A percentile compares a stretch with the other conserved stretches of the same genome.
Evolutionary conservation across 352 stramenopile species (phyloP).

Genomic region (Discostella stelligera): DNA sequence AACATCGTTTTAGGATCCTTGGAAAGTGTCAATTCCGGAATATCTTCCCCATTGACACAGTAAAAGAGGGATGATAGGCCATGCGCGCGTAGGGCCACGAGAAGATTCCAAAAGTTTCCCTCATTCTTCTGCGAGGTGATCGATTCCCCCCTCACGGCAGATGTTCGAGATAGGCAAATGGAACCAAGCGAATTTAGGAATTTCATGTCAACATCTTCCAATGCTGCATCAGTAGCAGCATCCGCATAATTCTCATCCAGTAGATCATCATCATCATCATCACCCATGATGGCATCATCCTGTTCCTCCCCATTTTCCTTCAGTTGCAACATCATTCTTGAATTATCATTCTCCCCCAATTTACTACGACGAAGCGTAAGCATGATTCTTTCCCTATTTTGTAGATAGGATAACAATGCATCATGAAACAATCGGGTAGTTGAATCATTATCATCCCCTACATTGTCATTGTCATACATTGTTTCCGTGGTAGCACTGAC

Average conservation of each 20-base stretch:
- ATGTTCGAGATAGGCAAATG: slow-evolving; percentile 29
- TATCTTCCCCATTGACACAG: slow-evolving; percentile 34
- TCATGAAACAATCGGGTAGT: slow-evolving; percentile 52
- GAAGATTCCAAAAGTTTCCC: slow-evolving; percentile 70
- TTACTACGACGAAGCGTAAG: too few relatives aligned
- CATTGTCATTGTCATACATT: too few relatives aligned
- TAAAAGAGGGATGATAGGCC: slow-evolving; percentile 51
- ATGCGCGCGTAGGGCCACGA: slow-evolving; percentile 47
- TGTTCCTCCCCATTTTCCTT: slow-evolving; percentile 15
- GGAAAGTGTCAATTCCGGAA: slow-evolving; percentile 22
- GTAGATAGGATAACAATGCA: slow-evolving; percentile 41
- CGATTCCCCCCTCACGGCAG: not conserved
- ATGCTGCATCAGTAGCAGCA: not conserved
- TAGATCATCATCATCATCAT: slow-evolving; percentile 4
- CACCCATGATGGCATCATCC: slow-evolving; percentile 2
- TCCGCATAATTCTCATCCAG: too few relatives aligned
- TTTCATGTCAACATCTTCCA: slow-evolving; percentile 43
- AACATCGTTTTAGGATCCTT: slow-evolving; percentile 38
- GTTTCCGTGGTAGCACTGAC: too few relatives aligned
- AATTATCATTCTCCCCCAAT: too few relatives aligned
- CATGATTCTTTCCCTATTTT: slow-evolving; percentile 25
- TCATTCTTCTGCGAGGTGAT: slow-evolving; percentile 43
- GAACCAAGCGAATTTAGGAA: slow-evolving; percentile 41
- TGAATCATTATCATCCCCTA: too few relatives aligned
- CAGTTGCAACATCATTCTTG: not conserved